Conservation (phyloP, 805 yeast species). For the Schizosaccharomyces pombe region ASM294v3 CU329670.1:1723501-1724000, state of each 20-base stretch:
- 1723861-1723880: slow-evolving; percentile 76
- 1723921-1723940: slow-evolving; percentile 33
- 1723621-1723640: slow-evolving; percentile 49
- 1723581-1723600: slow-evolving; percentile 7
- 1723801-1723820: slow-evolving; percentile 31
- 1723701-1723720: slow-evolving; percentile 73
- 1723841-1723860: slow-evolving; percentile 44
- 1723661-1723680: slow-evolving; percentile 65
- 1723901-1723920: slow-evolving; percentile 8
- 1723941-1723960: slow-evolving; percentile 34
- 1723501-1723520: slow-evolving; percentile 6
- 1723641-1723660: slow-evolving; percentile 37
- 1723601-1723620: slow-evolving; percentile 30
- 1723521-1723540: not conserved
- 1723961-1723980: slow-evolving; percentile 39
- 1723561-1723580: slow-evolving; percentile 11
- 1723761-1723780: slow-evolving; percentile 53
- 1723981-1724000: slow-evolving; percentile 27
- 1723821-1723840: slow-evolving; percentile 37
- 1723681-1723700: slow-evolving; percentile 78
- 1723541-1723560: slow-evolving; percentile 11
- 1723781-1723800: slow-evolving; percentile 47
- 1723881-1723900: slow-evolving; percentile 40
- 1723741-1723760: slow-evolving; percentile 87
- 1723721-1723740: slow-evolving; percentile 92